Percentiles rank a stretch among this genome's conserved stretches.
phyloP scores from a whole-genome alignment of 768 basidiomycete genomes.

The Dictyophora rubrovolvata region DNA sequence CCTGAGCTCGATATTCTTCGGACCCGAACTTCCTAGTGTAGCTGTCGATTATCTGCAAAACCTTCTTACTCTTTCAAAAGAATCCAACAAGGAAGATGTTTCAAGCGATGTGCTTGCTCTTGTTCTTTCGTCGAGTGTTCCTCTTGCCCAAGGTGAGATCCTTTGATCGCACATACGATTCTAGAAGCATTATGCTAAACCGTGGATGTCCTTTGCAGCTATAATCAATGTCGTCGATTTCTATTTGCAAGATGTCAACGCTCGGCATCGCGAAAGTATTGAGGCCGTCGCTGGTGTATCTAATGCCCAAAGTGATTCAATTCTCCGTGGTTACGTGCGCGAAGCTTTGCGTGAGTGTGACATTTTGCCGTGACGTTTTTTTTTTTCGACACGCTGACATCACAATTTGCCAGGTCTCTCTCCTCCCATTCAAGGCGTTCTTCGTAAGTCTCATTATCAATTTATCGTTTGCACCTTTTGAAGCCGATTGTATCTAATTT shows the following conservation, averaged over 20 bases:
- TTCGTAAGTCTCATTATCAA: conserved; percentile 32
- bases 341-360: conserved; percentile 60
- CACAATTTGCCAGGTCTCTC: conserved; percentile 44
- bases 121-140: conserved; percentile 55
- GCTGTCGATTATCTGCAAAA: conserved; percentile 44
- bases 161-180: background rate
- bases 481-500: background rate
- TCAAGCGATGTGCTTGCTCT: conserved; percentile 65
- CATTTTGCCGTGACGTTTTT: background rate
- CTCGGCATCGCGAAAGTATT: conserved; percentile 16
- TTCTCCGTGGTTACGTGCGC: conserved; percentile 46
- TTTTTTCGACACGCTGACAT: conserved; percentile 10
- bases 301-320: conserved; percentile 25
- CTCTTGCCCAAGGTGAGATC: conserved; percentile 53
- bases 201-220: conserved; percentile 26
- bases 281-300: conserved; percentile 17
- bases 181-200: background rate
- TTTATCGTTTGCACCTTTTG: background rate
- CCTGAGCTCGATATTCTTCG: background rate
- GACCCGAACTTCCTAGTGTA: conserved; percentile 18
- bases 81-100: conserved; percentile 43
- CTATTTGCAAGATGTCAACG: conserved; percentile 41
- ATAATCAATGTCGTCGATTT: conserved; percentile 57
- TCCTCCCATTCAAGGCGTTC: conserved; percentile 61
- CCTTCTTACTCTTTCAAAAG: conserved; percentile 40